These are phyloP conservation scores for Aspergillus fumigatiaffinis DNA, from an alignment of 2,329 filamentous ascomycete species.

Conservation along the genomic window DNA sequence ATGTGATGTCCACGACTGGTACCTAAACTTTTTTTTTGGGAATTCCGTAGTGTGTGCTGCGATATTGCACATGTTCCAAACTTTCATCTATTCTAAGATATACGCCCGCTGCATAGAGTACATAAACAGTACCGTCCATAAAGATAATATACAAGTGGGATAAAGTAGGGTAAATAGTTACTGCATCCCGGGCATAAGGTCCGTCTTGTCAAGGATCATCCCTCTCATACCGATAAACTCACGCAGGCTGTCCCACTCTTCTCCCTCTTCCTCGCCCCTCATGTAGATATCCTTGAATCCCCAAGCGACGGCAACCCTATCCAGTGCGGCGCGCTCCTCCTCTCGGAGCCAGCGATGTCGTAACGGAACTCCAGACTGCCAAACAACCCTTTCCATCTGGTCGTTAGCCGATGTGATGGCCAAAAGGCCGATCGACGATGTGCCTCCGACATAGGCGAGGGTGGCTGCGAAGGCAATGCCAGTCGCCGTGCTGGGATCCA, in stretches of 20 bases:
- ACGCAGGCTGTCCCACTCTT: constrained; percentile 80
- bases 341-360: constrained; percentile 81
- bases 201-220: constrained; percentile 86
- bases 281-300: constrained; percentile 79
- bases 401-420: constrained; percentile 86
- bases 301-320: constrained; percentile 83
- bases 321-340: constrained; percentile 82
- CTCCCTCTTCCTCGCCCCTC: constrained; percentile 84
- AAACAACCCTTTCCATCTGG: constrained; percentile 91
- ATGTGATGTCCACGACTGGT: constrained; percentile 31
- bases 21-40: constrained; percentile 13
- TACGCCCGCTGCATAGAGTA: background rate
- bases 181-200: constrained; percentile 91
- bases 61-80: too few species aligned
- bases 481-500: constrained; percentile 72
- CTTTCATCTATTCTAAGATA: constrained; percentile 2
- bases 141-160: background rate
- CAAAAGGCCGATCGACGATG: constrained; percentile 75
- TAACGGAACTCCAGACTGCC: constrained; percentile 77
- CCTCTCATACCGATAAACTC: constrained; percentile 78
- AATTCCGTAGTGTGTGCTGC: too few species aligned
- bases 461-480: constrained; percentile 75
- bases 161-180: constrained; percentile 29
- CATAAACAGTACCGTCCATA: background rate
- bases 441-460: constrained; percentile 76